Conservation (phyloP, 345 rosid genomes). For the Lepidium sativum region DNA sequence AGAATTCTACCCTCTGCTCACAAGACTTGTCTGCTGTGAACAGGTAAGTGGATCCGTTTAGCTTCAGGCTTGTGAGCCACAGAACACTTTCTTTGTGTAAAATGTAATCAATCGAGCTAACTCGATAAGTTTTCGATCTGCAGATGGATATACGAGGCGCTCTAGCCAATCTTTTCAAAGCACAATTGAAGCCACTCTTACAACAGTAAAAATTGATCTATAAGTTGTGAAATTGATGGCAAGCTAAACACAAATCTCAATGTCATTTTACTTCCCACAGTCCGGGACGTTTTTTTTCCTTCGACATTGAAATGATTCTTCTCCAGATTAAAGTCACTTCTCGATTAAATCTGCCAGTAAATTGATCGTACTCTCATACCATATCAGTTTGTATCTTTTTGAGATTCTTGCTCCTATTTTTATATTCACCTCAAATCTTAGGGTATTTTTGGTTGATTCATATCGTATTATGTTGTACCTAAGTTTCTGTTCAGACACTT, state of each 20-base stretch:
- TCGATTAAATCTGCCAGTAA: not conserved
- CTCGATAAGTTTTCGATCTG: not conserved
- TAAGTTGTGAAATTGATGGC: not conserved
- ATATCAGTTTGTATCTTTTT: not conserved
- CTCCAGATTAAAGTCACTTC: not conserved
- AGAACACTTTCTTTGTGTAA: not conserved
- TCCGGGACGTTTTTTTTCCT: not conserved
- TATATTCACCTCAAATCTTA: not conserved
- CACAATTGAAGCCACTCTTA: slow-evolving; percentile 72
- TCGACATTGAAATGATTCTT: not conserved
- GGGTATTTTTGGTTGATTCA: not conserved
- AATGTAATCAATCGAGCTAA: not conserved
- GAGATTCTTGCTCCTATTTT: not conserved
- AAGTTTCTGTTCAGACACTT: not conserved
- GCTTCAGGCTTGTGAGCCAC: not conserved
- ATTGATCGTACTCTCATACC: not conserved
- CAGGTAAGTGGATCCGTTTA: slow-evolving; percentile 44
- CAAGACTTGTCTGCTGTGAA: slow-evolving; percentile 85
- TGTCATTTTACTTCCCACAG: not conserved
- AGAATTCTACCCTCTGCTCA: slow-evolving; percentile 86
- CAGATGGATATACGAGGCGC: slow-evolving; percentile 97
- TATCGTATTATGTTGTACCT: not conserved
- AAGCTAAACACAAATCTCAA: not conserved
- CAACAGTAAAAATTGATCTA: slow-evolving; percentile 30
- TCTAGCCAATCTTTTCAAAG: slow-evolving; percentile 71